These are phyloP conservation scores for Ascocoryne sarcoides DNA, from an alignment of 2,329 filamentous ascomycete genomes.

Conservation along the genomic window DNA sequence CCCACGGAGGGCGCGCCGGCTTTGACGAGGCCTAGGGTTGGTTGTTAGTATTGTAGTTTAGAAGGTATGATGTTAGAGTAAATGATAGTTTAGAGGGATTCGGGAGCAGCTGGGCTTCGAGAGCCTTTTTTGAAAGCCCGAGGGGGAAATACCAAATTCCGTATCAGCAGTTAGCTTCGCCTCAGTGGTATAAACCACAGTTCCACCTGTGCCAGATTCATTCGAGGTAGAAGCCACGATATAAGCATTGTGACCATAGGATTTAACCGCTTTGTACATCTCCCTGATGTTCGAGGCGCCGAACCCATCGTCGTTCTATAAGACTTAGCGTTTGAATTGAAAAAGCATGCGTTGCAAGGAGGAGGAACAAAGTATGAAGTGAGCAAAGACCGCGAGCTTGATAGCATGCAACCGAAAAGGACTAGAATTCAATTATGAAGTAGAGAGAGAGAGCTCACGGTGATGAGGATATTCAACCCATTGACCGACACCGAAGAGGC, in stretches of 20 bases:
- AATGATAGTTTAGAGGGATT: no score
- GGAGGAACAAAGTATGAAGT: no score
- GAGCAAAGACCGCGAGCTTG: background rate
- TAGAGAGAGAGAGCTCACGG: no score
- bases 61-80: no score
- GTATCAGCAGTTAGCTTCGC: slow-evolving; percentile 34
- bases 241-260: slow-evolving; percentile 32
- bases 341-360: background rate
- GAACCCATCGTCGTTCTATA: slow-evolving; percentile 33
- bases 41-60: background rate
- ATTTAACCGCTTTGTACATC: slow-evolving; percentile 32
- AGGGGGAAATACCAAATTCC: slow-evolving; percentile 30
- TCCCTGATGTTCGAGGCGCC: slow-evolving; percentile 34
- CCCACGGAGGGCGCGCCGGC: slow-evolving; percentile 40
- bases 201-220: slow-evolving; percentile 38
- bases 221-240: slow-evolving; percentile 35
- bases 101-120: background rate
- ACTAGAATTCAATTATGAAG: no score
- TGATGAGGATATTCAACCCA: slow-evolving; percentile 16
- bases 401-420: no score
- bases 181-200: slow-evolving; percentile 34
- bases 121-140: background rate
- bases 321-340: background rate
- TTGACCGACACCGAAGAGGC: slow-evolving; percentile 5
- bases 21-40: slow-evolving; percentile 31